phyloP scores from a whole-genome alignment of 345 rosid species.

The Anacardium occidentale region DNA sequence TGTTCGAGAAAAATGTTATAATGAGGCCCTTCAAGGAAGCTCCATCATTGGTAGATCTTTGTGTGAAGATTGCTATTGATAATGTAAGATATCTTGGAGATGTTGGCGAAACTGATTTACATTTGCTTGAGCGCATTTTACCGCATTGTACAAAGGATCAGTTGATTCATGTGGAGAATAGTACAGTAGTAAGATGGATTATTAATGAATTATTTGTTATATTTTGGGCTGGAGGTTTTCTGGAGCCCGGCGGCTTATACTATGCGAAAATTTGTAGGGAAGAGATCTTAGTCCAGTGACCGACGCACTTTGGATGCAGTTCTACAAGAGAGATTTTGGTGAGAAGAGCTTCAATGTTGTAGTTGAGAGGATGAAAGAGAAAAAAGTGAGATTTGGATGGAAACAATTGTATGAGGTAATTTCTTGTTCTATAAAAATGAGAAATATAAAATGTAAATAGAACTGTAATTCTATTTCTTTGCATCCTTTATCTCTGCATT shows the following conservation, averaged over 20 bases:
- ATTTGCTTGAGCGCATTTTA: conserved; percentile 70
- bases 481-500: no score
- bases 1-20: conserved; percentile 3
- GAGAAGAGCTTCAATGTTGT: conserved; percentile 31
- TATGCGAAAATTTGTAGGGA: conserved; percentile 43
- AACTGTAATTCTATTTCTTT: background rate
- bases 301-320: conserved; percentile 70
- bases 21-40: conserved; percentile 26
- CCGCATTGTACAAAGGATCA: conserved; percentile 77
- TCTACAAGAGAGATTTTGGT: conserved; percentile 63
- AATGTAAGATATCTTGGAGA: conserved; percentile 75
- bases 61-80: conserved; percentile 52
- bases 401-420: conserved; percentile 63
- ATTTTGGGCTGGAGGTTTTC: background rate
- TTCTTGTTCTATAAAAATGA: background rate
- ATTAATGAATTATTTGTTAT: background rate
- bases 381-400: conserved; percentile 61
- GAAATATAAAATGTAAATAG: no score
- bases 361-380: conserved; percentile 57
- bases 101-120: conserved; percentile 76
- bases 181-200: conserved; percentile 47
- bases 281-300: conserved; percentile 83
- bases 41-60: conserved; percentile 82
- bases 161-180: conserved; percentile 66
- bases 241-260: background rate